These are phyloP conservation scores for Magnaporthiopsis incrustans DNA, from an alignment of 2,329 filamentous ascomycete species.

Conservation along the genomic window DNA sequence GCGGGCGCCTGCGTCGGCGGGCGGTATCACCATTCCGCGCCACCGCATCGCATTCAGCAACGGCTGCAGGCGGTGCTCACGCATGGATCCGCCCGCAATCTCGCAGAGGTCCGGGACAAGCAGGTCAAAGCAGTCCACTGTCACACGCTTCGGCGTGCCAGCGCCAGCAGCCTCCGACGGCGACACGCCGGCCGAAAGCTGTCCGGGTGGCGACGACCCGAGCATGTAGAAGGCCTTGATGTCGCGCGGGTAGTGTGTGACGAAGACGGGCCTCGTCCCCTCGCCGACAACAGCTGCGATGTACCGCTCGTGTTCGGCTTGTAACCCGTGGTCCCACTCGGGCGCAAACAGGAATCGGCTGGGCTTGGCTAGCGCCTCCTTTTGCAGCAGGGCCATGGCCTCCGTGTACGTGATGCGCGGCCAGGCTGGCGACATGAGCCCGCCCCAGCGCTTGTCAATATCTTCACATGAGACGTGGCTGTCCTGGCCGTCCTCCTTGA, in stretches of 20 bases:
- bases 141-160: slow-evolving; percentile 25
- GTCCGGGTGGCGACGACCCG: slow-evolving; percentile 18
- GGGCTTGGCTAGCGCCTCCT: slow-evolving; percentile 32
- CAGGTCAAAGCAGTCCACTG: slow-evolving; percentile 86
- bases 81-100: slow-evolving; percentile 80
- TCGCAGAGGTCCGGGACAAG: slow-evolving; percentile 81
- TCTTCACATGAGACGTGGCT: slow-evolving; percentile 36
- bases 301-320: slow-evolving; percentile 88
- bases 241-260: slow-evolving; percentile 82
- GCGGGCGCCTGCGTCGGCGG: slow-evolving; percentile 19
- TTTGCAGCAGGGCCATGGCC: slow-evolving; percentile 62
- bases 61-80: slow-evolving; percentile 66
- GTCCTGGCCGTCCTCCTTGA: slow-evolving; percentile 33
- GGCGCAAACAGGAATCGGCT: slow-evolving; percentile 60
- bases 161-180: background rate
- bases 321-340: slow-evolving; percentile 63
- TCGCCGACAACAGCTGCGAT: slow-evolving; percentile 55
- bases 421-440: slow-evolving; percentile 56
- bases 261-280: slow-evolving; percentile 64
- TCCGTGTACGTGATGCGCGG: slow-evolving; percentile 75
- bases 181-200: slow-evolving; percentile 3
- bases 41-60: slow-evolving; percentile 64
- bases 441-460: slow-evolving; percentile 64
- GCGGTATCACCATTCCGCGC: slow-evolving; percentile 44
- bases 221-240: slow-evolving; percentile 83